Evolutionary conservation across 2,329 filamentous ascomycete genomes (phyloP), one percentile per base, ranked within the genome.

Genomic region (Tolypocladium ophioglossoides): DNA sequence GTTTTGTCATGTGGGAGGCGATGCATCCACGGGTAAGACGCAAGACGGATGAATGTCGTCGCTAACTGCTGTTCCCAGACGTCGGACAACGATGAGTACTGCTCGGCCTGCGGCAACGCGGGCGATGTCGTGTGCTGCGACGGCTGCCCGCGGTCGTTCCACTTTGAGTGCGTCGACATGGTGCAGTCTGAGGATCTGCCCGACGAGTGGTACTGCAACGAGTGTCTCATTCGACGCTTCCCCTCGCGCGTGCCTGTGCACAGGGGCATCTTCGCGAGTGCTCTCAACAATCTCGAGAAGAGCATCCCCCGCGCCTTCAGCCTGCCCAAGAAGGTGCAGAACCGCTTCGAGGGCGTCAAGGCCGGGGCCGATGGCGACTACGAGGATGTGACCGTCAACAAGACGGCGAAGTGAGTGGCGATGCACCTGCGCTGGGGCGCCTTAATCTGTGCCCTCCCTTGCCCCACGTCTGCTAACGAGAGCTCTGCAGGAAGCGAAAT

Each of bases 121-220:
- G 92, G 92, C 55, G 84, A 90, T 62, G 80, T 99, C 58, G 79
- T 97, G 60, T 96, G 91, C 72, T 99, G 94, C 70, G 94, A 97
- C 73, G 89, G 87, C 58, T 99, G 94, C 72, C 82, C 86, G 57
- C 84, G 89, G 61, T 89, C 91, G 7, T 96, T 95, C 71, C 94
- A 97, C 71, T 90, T 94, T 67, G 79, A 82, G 56, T 97, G 94
- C 68, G 83, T 94, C 61, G 87, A 95, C 69, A 91, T 92, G 57
- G 86, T 89, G 40, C 75, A 90, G 61, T 78, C 84, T 54, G 78
- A 82, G 51, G 76, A 78, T 53, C 75, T 86, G 55, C 84, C 85
- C 12, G 83, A 88, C 55, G 86, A 90, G 63, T 97, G 91, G 89
- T 94, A 80, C 69, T 97, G 92, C 72, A 86, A 88, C 63, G 79